A percentile compares a stretch with the other conserved stretches of the same genome.
Evolutionary conservation across 768 basidiomycete genomes (phyloP).

Genomic region (Pisolithus tinctorius): DNA sequence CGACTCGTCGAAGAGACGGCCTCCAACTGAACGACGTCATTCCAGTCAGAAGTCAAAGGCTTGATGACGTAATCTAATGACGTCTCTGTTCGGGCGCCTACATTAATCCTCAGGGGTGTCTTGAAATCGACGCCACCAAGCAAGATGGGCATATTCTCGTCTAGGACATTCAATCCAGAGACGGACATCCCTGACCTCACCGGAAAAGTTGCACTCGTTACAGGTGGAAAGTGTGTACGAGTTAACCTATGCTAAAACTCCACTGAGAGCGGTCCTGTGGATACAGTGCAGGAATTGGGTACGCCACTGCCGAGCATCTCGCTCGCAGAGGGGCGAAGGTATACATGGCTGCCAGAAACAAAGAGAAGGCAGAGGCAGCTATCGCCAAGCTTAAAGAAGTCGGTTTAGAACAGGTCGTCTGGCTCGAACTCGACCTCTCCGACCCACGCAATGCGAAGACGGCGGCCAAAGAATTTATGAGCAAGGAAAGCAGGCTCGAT

Average conservation of each 20-base stretch:
- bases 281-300: slow-evolving; percentile 29
- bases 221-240: slow-evolving; percentile 45
- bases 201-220: slow-evolving; percentile 50
- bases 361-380: slow-evolving; percentile 38
- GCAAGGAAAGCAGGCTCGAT: slow-evolving; percentile 46
- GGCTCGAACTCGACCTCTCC: slow-evolving; percentile 45
- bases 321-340: slow-evolving; percentile 51
- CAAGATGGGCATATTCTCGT: slow-evolving; percentile 16
- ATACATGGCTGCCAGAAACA: slow-evolving; percentile 49
- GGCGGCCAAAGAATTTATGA: slow-evolving; percentile 43
- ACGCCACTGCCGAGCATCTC: slow-evolving; percentile 44
- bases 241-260: neutral
- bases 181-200: slow-evolving; percentile 38
- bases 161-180: slow-evolving; percentile 28
- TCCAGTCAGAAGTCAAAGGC: neutral
- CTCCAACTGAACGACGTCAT: neutral
- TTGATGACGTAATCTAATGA: neutral
- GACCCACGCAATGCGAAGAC: slow-evolving; percentile 42
- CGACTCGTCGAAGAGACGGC: no score
- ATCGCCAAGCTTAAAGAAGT: slow-evolving; percentile 39
- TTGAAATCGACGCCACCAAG: neutral
- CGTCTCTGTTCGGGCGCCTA: neutral
- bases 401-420: slow-evolving; percentile 39
- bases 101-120: neutral
- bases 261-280: neutral